phyloP scores from a whole-genome alignment of 805 yeast genomes.

The Candida qinlingensis region DNA sequence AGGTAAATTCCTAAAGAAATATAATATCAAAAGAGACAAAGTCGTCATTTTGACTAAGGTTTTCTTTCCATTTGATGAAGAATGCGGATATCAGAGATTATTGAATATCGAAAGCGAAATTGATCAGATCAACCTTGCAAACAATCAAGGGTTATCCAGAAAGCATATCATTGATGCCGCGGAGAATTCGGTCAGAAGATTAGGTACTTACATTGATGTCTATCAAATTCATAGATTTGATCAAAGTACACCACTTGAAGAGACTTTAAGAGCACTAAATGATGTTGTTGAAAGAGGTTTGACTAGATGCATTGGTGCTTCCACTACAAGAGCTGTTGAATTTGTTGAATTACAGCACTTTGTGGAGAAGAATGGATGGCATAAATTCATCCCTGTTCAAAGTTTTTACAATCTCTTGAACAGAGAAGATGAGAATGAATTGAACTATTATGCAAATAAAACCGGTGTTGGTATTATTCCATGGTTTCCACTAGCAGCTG shows the following conservation, averaged over 20 bases:
- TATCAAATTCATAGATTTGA: slow-evolving; percentile 57
- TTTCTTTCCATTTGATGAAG: slow-evolving; percentile 14
- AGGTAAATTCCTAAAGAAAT: slow-evolving; percentile 47
- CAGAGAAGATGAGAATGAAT: slow-evolving; percentile 63
- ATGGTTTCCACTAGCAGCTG: slow-evolving; percentile 56
- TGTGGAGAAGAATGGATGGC: slow-evolving; percentile 54
- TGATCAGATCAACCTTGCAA: slow-evolving; percentile 26
- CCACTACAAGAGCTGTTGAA: slow-evolving; percentile 51
- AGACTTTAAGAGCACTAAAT: slow-evolving; percentile 49
- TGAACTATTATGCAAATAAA: slow-evolving; percentile 47
- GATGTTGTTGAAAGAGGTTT: slow-evolving; percentile 42
- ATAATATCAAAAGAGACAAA: slow-evolving; percentile 45
- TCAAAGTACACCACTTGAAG: slow-evolving; percentile 40
- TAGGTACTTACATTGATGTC: slow-evolving; percentile 50
- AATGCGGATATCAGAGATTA: slow-evolving; percentile 6
- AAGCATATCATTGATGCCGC: slow-evolving; percentile 42
- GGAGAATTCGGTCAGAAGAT: slow-evolving; percentile 35
- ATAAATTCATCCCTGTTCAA: slow-evolving; percentile 56
- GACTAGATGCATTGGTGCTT: slow-evolving; percentile 56
- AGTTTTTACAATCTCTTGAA: slow-evolving; percentile 48
- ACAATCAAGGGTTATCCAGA: slow-evolving; percentile 34
- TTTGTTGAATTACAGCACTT: slow-evolving; percentile 48
- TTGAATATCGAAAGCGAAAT: slow-evolving; percentile 1
- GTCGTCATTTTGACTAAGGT: slow-evolving; percentile 50
- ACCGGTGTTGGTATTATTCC: slow-evolving; percentile 53